A percentile compares a stretch with the other conserved stretches of the same genome.
These are phyloP conservation scores for Blepharisma stoltei DNA, from an alignment of 73 alveolate genomes.

Conservation along the genomic window DNA sequence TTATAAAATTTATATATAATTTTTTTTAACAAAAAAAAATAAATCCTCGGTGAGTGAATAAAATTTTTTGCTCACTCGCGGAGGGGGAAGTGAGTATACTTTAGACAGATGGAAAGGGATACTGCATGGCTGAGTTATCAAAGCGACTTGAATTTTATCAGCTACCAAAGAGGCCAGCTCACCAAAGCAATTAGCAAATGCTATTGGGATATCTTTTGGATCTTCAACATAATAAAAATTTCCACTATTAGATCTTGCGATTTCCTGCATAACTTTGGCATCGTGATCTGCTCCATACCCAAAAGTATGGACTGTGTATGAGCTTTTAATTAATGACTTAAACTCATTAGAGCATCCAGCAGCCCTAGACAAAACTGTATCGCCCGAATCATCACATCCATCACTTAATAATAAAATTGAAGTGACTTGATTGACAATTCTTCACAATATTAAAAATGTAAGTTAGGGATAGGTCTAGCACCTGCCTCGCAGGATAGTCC, in stretches of 20 bases:
- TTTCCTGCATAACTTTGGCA: slow-evolving; percentile 64
- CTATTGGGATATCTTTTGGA: slow-evolving; percentile 26
- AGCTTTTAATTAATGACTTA: slow-evolving; percentile 35
- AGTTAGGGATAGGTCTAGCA: too few species aligned
- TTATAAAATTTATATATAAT: too few species aligned
- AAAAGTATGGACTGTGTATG: slow-evolving; percentile 64
- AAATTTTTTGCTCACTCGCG: too few species aligned
- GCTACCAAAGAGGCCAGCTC: slow-evolving; percentile 43
- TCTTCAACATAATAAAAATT: slow-evolving; percentile 57
- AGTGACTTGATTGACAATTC: slow-evolving; percentile 54
- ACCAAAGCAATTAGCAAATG: slow-evolving; percentile 41
- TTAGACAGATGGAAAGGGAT: slow-evolving; percentile 34
- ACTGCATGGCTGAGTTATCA: slow-evolving; percentile 6
- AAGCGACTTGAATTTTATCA: slow-evolving; percentile 31
- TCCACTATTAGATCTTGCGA: slow-evolving; percentile 63
- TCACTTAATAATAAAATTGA: slow-evolving; percentile 66
- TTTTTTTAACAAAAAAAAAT: too few species aligned
- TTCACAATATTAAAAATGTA: too few species aligned
- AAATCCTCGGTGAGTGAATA: too few species aligned
- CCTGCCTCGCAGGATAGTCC: too few species aligned
- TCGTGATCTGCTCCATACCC: slow-evolving; percentile 84
- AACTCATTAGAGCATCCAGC: slow-evolving; percentile 37
- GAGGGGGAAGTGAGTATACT: too few species aligned
- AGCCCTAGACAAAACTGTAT: slow-evolving; percentile 39
- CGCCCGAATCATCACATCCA: slow-evolving; percentile 64